Percentiles rank a stretch among this genome's conserved stretches.
Evolutionary conservation across 306 rosid genomes (phyloP).

Genomic region (Cucumis melo): DNA sequence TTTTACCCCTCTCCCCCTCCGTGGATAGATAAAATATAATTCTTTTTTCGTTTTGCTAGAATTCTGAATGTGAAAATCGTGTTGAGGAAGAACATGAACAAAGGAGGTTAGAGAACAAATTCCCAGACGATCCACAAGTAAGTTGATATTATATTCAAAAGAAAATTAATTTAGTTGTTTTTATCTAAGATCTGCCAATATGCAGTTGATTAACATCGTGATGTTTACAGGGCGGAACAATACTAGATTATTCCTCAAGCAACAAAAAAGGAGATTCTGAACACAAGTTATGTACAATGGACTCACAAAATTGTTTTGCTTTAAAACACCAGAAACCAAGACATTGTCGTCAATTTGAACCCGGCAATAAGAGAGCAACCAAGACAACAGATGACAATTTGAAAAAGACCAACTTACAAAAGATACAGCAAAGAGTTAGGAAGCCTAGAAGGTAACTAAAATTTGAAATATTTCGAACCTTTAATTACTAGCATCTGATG

Average conservation of each 20-base stretch:
- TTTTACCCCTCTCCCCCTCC: background rate
- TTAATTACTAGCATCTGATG: background rate
- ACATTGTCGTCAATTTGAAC: background rate
- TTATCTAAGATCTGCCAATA: background rate
- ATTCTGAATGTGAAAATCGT: background rate
- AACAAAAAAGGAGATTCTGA: constrained; percentile 8
- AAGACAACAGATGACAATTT: constrained; percentile 11
- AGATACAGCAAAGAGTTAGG: constrained; percentile 12
- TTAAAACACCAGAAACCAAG: constrained; percentile 15
- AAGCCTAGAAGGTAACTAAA: constrained; percentile 34
- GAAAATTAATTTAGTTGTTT: background rate
- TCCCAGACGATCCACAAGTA: constrained; percentile 22
- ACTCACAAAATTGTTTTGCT: constrained; percentile 10
- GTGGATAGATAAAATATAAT: background rate
- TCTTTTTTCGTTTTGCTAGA: background rate
- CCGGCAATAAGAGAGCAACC: background rate
- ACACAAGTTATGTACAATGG: constrained; percentile 20
- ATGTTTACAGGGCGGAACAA: constrained; percentile 23
- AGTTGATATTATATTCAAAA: constrained; percentile 1
- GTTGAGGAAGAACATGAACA: constrained; percentile 19
- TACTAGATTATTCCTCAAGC: constrained; percentile 12
- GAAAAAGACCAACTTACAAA: constrained; percentile 4
- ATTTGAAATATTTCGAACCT: background rate
- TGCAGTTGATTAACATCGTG: background rate
- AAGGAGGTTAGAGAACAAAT: constrained; percentile 12